Evolutionary conservation across 2,329 filamentous ascomycete genomes (phyloP).

Genomic region (Didymella keratinophila): DNA sequence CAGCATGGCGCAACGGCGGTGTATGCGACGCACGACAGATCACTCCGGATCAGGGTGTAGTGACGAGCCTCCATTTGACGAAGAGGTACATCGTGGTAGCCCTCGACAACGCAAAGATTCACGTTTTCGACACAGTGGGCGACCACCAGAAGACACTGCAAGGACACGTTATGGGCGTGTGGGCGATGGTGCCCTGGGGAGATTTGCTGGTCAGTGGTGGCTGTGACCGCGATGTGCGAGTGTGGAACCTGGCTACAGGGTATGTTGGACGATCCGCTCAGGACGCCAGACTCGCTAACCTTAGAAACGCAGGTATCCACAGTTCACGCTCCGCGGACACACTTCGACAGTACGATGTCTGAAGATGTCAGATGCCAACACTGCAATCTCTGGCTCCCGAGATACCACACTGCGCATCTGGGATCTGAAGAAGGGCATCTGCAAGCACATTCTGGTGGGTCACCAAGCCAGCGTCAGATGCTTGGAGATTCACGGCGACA

Average conservation of each 20-base stretch:
- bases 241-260: conserved; percentile 96
- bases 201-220: conserved; percentile 95
- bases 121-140: conserved; percentile 94
- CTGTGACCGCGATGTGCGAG: conserved; percentile 93
- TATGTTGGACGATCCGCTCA: conserved; percentile 55
- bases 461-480: conserved; percentile 96
- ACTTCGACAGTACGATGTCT: conserved; percentile 96
- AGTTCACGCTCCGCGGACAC: conserved; percentile 80
- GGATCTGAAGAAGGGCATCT: conserved; percentile 88
- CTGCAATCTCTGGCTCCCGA: conserved; percentile 93
- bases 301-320: conserved; percentile 32
- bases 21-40: conserved; percentile 84
- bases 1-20: conserved; percentile 94
- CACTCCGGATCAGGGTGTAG: conserved; percentile 94
- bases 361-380: conserved; percentile 95
- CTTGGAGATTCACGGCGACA: conserved; percentile 93
- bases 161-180: conserved; percentile 98
- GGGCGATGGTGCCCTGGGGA: conserved; percentile 99
- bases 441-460: conserved; percentile 89
- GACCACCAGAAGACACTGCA: conserved; percentile 87
- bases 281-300: conserved; percentile 19
- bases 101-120: conserved; percentile 97
- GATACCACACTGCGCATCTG: conserved; percentile 95
- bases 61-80: conserved; percentile 93
- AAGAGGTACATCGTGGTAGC: conserved; percentile 97